Conservation (phyloP, 208 protist species). For the Strigomonas oncopelti region DNA sequence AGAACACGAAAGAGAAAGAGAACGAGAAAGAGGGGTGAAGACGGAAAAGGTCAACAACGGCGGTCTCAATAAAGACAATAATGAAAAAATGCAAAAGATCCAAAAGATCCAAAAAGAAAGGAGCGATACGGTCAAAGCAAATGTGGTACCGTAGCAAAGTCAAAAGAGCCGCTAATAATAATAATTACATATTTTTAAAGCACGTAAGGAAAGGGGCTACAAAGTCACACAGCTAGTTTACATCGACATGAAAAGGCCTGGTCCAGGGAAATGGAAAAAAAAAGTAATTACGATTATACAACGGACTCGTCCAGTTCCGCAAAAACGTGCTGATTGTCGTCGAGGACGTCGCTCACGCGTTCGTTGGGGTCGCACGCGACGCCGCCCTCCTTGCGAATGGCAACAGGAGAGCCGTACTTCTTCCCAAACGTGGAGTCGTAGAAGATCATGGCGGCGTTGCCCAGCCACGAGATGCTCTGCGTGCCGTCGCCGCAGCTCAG, state of each 20-base stretch:
- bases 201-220: too few relatives aligned
- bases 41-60: too few relatives aligned
- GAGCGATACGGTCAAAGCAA: too few relatives aligned
- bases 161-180: too few relatives aligned
- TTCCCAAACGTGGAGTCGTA: constrained; percentile 78
- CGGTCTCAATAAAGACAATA: too few relatives aligned
- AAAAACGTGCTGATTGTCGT: constrained; percentile 85
- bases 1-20: too few relatives aligned
- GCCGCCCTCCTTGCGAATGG: constrained; percentile 82
- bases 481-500: constrained; percentile 86
- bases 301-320: constrained; percentile 15
- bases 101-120: too few relatives aligned
- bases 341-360: constrained; percentile 72
- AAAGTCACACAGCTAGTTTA: too few relatives aligned
- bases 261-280: background rate
- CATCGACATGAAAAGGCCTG: background rate
- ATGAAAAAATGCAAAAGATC: too few relatives aligned
- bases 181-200: too few relatives aligned
- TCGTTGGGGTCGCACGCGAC: constrained; percentile 60
- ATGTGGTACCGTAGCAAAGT: too few relatives aligned
- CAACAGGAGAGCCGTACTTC: constrained; percentile 55
- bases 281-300: background rate
- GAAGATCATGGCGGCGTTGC: constrained; percentile 84
- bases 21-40: too few relatives aligned
- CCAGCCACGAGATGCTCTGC: constrained; percentile 79